These are phyloP conservation scores for Gnomoniopsis smithogilvyi DNA, from an alignment of 2,329 filamentous ascomycete species.

Conservation along the genomic window DNA sequence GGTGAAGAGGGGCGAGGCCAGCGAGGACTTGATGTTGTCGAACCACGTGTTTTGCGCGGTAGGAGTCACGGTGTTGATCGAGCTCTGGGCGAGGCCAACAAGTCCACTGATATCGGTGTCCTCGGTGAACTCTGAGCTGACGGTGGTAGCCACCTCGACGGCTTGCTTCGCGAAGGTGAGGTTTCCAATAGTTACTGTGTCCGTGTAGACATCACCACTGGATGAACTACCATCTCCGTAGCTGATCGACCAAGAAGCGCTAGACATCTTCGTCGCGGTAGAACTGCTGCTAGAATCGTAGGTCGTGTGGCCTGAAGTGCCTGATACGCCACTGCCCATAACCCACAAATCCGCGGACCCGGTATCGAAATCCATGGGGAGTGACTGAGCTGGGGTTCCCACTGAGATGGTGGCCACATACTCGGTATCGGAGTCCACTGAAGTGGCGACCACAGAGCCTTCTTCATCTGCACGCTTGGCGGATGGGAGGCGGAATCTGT, in stretches of 20 bases:
- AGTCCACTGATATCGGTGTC: conserved; percentile 25
- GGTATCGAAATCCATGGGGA: conserved; percentile 44
- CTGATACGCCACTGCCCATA: conserved; percentile 22
- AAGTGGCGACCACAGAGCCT: conserved; percentile 7
- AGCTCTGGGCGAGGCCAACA: conserved; percentile 27
- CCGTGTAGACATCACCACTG: conserved; percentile 26
- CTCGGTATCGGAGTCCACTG: conserved; percentile 10
- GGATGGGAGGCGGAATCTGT: conserved; percentile 10
- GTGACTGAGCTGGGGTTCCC: conserved; percentile 30
- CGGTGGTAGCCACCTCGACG: conserved; percentile 27
- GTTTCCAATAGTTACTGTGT: conserved; percentile 26
- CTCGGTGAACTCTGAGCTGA: conserved; percentile 25
- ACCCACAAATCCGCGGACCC: conserved; percentile 40
- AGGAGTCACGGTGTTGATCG: conserved; percentile 28
- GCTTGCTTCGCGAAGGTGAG: conserved; percentile 27
- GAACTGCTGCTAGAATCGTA: conserved; percentile 25
- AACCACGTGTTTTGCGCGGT: conserved; percentile 29
- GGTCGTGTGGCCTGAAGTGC: conserved; percentile 21
- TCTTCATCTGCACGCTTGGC: conserved; percentile 7
- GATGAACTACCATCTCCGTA: conserved; percentile 29
- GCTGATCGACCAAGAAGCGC: conserved; percentile 26
- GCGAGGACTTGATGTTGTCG: conserved; percentile 30
- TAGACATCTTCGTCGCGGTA: conserved; percentile 21
- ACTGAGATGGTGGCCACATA: conserved; percentile 14
- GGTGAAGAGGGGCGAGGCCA: conserved; percentile 51